Percentiles rank a stretch among this genome's conserved stretches.
These are phyloP conservation scores for Hypoxylon rickii DNA, from an alignment of 495 filamentous ascomycete genomes.

Conservation along the genomic window DNA sequence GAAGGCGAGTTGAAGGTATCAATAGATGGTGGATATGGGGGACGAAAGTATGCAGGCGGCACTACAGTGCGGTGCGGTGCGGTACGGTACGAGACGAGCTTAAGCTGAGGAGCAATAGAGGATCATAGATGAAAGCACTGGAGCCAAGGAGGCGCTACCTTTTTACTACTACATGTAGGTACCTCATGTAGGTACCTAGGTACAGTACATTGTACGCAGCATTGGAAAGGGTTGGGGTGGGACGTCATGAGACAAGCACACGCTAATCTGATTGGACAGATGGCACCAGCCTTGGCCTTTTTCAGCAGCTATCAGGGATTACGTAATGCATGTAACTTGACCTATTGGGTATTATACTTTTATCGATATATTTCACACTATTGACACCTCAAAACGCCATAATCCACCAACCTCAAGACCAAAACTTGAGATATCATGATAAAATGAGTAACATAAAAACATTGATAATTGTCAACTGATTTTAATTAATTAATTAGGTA, in stretches of 20 bases:
- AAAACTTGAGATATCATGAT: no score
- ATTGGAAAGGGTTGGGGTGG: conserved; percentile 28
- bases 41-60: no score
- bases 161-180: no score
- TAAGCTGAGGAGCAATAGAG: no score
- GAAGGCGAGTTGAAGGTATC: conserved; percentile 11
- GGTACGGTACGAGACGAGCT: no score
- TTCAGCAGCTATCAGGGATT: conserved; percentile 3
- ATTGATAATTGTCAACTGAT: conserved; percentile 2
- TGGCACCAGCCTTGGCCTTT: conserved; percentile 23
- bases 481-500: conserved; percentile 4
- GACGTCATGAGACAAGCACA: conserved; percentile 31
- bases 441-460: background rate
- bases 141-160: conserved; percentile 17
- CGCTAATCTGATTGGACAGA: conserved; percentile 28
- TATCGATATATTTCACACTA: background rate
- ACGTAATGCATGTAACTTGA: background rate
- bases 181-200: no score
- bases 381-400: background rate
- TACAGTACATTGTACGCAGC: no score
- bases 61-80: no score
- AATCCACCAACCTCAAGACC: background rate
- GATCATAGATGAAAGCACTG: no score
- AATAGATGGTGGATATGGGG: background rate
- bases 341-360: background rate